Conservation (phyloP, 257 asterid genomes). For the Nicotiana undulata region DNA sequence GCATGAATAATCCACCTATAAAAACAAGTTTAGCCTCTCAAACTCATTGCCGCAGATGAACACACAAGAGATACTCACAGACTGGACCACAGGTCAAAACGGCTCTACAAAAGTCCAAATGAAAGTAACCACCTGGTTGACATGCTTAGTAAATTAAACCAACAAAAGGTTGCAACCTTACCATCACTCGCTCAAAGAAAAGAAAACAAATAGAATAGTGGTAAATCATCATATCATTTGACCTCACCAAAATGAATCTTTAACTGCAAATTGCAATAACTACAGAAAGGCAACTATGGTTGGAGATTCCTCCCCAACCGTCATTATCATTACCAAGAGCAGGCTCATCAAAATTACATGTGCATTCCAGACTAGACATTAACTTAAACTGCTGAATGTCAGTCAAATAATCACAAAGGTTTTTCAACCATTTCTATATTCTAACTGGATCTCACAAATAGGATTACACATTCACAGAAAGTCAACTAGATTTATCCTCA, state of each 20-base stretch:
- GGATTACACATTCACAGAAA: too few relatives aligned
- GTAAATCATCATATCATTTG: background rate
- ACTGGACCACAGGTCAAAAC: background rate
- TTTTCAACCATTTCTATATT: too few relatives aligned
- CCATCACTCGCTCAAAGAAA: background rate
- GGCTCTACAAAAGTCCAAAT: background rate
- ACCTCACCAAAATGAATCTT: background rate
- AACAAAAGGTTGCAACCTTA: background rate
- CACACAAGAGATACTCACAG: background rate
- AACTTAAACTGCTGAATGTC: background rate
- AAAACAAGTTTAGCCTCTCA: constrained; percentile 7
- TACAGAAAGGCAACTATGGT: background rate
- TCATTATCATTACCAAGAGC: background rate
- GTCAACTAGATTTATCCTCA: too few relatives aligned
- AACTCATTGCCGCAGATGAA: background rate
- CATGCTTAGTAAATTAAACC: background rate
- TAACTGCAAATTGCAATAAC: background rate
- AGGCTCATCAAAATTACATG: background rate
- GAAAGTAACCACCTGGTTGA: background rate
- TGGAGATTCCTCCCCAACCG: background rate
- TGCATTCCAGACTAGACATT: background rate
- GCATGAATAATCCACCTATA: constrained; percentile 92
- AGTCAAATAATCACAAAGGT: background rate
- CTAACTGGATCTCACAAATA: too few relatives aligned
- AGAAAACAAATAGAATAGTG: background rate